Base-by-base conservation (phyloP, 441 rosid species). In the Gossypium gossypioides region DNA sequence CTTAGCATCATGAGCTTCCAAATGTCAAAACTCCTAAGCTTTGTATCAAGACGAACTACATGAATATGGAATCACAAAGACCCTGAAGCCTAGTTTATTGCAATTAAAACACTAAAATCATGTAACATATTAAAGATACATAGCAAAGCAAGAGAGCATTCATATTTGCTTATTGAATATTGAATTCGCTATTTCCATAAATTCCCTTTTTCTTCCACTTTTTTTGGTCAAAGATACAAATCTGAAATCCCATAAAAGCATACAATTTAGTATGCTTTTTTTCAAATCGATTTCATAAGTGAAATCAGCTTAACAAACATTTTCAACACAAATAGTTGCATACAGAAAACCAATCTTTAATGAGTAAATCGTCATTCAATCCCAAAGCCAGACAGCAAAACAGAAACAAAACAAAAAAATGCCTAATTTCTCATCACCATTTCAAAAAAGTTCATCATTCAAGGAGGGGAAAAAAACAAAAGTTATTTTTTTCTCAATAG, bases 331-430 rank as follows among this genome's bases (percentile, higher is more conserved):
- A 32, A 15, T 37, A 8, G 34, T 15, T 32, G 66, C 66, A 60
- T 60, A 32, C 7, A 61, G 29, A 24, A 24, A 46, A 66, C 37
- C 34, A 7, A 48, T 66, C 40, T 6, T 66, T 46, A 50, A 8
- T 16, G 37, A 50, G 7, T 3, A 6, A 68, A 68, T 54, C 51
- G 6, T 19, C 25, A 51, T 55, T 10, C 6, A 56, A 22, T 55
- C 34, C 66, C 58, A 62, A 55, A 52, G 52, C 19, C 56, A 42
- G 66, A 77, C 59, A 72, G 34, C 24, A 25, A 48, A 48, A 73
- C n/a, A 68, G 4, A 25, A 18, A 29, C 52, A 2, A 27, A 40
- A 51, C 18, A 65, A 77, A 27, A 27, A 24, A 66, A 48, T 7
- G 18, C 8, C 24, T 37, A 21, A 54, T 57, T 22, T 51, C 61